Percentiles rank a stretch among this genome's conserved stretches.
These are phyloP conservation scores for Paratinospora sagittata DNA, from an alignment of 164 flowering plant genomes.

Conservation along the genomic window DNA sequence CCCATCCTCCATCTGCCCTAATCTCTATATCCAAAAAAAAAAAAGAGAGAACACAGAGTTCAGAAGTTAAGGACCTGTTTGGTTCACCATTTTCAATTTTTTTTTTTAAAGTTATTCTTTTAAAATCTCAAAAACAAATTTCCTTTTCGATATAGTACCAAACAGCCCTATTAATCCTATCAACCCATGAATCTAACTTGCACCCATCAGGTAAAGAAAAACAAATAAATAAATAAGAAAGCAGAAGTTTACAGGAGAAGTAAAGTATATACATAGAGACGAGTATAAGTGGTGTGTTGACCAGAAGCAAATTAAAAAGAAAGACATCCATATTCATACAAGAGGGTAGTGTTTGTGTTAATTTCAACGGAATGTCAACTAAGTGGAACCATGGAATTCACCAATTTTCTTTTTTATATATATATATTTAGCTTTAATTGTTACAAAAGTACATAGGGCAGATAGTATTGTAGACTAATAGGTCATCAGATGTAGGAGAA, in stretches of 20 bases:
- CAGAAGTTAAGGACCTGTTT: too few species aligned
- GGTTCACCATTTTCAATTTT: too few species aligned
- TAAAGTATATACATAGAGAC: background rate
- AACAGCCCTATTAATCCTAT: too few species aligned
- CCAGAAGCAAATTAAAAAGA: background rate
- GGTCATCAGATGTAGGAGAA: background rate
- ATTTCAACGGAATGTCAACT: conserved; percentile 18
- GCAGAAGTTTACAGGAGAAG: background rate
- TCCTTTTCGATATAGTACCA: too few species aligned
- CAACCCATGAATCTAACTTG: too few species aligned
- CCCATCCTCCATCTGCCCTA: conserved; percentile 1
- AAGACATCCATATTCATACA: background rate
- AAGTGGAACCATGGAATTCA: background rate
- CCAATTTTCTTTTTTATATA: background rate
- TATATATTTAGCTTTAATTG: background rate
- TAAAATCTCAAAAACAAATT: too few species aligned
- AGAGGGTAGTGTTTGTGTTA: background rate
- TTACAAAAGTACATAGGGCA: too few species aligned
- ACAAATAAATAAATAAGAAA: background rate
- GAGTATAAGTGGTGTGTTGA: conserved; percentile 1
- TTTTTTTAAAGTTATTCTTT: too few species aligned
- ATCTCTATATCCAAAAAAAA: background rate
- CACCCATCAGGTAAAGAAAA: too few species aligned
- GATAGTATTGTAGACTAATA: background rate
- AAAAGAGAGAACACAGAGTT: too few species aligned